These are phyloP conservation scores for Uronychia setigera DNA, from an alignment of 73 alveolate genomes.

Conservation along the genomic window DNA sequence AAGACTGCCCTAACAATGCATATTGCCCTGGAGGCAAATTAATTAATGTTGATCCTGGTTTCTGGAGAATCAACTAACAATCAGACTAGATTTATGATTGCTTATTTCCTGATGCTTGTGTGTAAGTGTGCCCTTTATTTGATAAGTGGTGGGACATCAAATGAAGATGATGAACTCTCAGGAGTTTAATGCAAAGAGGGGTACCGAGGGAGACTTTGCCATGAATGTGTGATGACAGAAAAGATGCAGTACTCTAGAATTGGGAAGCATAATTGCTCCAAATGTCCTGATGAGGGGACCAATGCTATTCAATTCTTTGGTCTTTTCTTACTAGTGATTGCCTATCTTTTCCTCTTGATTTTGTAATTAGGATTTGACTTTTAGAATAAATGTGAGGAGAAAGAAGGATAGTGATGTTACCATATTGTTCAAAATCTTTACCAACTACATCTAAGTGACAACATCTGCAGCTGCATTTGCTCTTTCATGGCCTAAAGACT, in stretches of 20 bases:
- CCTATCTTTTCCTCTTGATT: neutral
- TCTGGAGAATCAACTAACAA: neutral
- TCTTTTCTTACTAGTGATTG: neutral
- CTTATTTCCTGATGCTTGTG: neutral
- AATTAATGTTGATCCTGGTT: neutral
- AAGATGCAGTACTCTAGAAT: neutral
- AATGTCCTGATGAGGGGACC: neutral
- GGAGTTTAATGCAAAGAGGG: neutral
- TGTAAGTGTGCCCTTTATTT: too few species aligned
- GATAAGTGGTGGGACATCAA: too few species aligned
- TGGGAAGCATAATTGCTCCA: neutral
- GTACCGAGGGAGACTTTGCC: neutral
- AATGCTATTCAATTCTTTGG: neutral
- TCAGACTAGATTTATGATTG: neutral
- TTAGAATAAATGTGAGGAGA: neutral
- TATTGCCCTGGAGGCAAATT: neutral
- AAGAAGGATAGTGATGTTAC: neutral
- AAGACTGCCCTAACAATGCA: neutral
- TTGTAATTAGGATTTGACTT: neutral
- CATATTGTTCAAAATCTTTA: slow-evolving; percentile 10
- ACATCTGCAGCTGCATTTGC: neutral
- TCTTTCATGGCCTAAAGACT: neutral
- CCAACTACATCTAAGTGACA: neutral
- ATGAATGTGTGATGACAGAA: slow-evolving; percentile 8
- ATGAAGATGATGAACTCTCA: neutral